These are phyloP conservation scores for Fusarium sp. DNA, from an alignment of 2,329 filamentous ascomycete species.

Conservation along the genomic window DNA sequence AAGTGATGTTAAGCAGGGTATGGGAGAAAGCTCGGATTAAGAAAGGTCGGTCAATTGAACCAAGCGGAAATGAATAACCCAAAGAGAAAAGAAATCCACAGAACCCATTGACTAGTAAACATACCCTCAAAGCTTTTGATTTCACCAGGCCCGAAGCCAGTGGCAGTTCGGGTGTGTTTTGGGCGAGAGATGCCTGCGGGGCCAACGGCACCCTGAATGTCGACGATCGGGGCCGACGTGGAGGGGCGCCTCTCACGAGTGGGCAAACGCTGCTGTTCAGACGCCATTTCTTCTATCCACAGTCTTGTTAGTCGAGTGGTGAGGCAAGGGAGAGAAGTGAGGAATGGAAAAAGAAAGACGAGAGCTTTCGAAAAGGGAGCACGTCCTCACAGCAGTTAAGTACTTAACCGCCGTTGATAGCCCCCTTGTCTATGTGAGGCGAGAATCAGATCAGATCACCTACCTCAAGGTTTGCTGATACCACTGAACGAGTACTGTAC, in stretches of 20 bases:
- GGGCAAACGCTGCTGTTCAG: slow-evolving; percentile 57
- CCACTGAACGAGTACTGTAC: slow-evolving; percentile 41
- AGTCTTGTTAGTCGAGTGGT: slow-evolving; percentile 34
- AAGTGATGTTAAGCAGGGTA: background rate
- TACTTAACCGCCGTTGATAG: slow-evolving; percentile 27
- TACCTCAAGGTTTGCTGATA: slow-evolving; percentile 44
- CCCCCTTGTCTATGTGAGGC: slow-evolving; percentile 34
- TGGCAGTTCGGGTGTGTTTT: slow-evolving; percentile 97
- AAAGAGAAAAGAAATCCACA: background rate
- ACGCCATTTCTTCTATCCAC: slow-evolving; percentile 49
- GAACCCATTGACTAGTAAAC: slow-evolving; percentile 30
- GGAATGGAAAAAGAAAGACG: slow-evolving; percentile 22
- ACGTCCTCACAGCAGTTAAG: slow-evolving; percentile 37
- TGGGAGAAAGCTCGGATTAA: background rate
- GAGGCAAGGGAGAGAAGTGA: slow-evolving; percentile 7
- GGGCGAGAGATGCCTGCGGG: slow-evolving; percentile 86
- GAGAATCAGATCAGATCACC: slow-evolving; percentile 49
- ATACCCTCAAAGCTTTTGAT: slow-evolving; percentile 94
- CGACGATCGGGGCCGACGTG: slow-evolving; percentile 83
- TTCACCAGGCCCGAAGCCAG: slow-evolving; percentile 88
- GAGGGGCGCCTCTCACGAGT: slow-evolving; percentile 84
- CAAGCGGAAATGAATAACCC: background rate
- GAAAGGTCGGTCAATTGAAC: background rate
- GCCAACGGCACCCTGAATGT: slow-evolving; percentile 87
- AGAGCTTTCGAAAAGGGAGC: slow-evolving; percentile 12